A percentile compares a stretch with the other conserved stretches of the same genome.
Conservation (phyloP, 106 monocot genomes). For the Ottelia alismoides region DNA sequence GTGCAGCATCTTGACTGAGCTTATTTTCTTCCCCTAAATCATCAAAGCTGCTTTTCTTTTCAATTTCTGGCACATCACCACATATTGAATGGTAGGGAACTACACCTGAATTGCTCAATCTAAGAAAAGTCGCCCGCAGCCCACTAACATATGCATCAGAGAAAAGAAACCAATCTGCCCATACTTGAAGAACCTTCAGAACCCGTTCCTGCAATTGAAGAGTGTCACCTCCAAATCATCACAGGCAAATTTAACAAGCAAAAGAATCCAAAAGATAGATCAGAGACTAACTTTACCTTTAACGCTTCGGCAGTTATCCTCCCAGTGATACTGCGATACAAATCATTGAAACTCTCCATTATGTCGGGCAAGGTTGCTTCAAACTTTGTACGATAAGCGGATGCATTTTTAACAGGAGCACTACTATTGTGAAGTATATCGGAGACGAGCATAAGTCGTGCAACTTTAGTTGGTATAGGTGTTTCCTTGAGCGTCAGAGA, state of each 20-base stretch:
- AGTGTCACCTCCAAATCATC: too few relatives aligned
- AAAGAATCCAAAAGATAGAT: too few relatives aligned
- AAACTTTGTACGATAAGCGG: slow-evolving; percentile 98
- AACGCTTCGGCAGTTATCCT: slow-evolving; percentile 98
- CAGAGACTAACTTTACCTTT: too few relatives aligned
- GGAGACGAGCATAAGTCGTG: slow-evolving; percentile 98
- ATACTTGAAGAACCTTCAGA: slow-evolving; percentile 96
- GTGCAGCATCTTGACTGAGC: slow-evolving; percentile 83
- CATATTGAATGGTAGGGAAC: slow-evolving; percentile 72
- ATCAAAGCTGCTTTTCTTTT: slow-evolving; percentile 43
- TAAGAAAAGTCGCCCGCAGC: slow-evolving; percentile 71
- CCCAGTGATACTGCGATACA: slow-evolving; percentile 92
- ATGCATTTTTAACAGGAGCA: slow-evolving; percentile 98
- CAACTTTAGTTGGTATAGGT: slow-evolving; percentile 94
- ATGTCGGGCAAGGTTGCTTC: slow-evolving; percentile 87
- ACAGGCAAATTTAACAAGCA: too few relatives aligned
- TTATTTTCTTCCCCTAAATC: slow-evolving; percentile 36
- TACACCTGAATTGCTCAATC: slow-evolving; percentile 87
- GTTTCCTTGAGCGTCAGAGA: slow-evolving; percentile 97
- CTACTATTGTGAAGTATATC: slow-evolving; percentile 99
- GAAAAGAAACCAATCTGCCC: slow-evolving; percentile 99
- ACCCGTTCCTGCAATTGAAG: slow-evolving; percentile 71
- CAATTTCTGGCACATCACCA: slow-evolving; percentile 84
- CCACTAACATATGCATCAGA: slow-evolving; percentile 98
- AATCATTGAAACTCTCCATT: slow-evolving; percentile 97